These are phyloP conservation scores for Musa schizocarpa DNA, from an alignment of 176 grass and related monocot genomes.

Conservation along the genomic window DNA sequence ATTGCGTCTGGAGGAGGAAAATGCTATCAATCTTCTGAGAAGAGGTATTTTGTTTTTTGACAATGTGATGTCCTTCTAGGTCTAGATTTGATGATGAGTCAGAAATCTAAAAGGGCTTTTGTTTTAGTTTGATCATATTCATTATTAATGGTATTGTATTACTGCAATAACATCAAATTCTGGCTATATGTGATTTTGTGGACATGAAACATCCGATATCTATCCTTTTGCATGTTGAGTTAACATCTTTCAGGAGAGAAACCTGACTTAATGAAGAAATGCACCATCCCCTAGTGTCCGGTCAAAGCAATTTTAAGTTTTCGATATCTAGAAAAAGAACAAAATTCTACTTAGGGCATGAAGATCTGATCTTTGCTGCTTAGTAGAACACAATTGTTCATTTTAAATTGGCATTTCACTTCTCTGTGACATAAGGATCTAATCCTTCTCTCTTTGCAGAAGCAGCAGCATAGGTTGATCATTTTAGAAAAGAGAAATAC, in stretches of 20 bases:
- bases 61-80: not conserved
- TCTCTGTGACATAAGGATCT: too few relatives aligned
- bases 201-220: not conserved
- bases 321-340: too few relatives aligned
- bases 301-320: not conserved
- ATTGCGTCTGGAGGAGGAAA: conserved; percentile 60
- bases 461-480: too few relatives aligned
- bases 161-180: not conserved
- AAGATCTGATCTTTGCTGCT: too few relatives aligned
- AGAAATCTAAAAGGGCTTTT: too few relatives aligned
- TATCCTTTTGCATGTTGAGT: not conserved
- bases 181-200: not conserved
- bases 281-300: not conserved
- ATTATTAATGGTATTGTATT: not conserved
- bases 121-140: not conserved
- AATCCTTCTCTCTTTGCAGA: too few relatives aligned
- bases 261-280: too few relatives aligned
- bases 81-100: too few relatives aligned
- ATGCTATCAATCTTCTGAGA: conserved; percentile 37
- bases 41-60: conserved; percentile 38
- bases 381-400: not conserved
- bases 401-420: too few relatives aligned
- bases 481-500: too few relatives aligned
- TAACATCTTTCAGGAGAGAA: too few relatives aligned
- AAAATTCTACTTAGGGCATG: too few relatives aligned